phyloP scores from a whole-genome alignment of 2,329 filamentous ascomycete genomes.

The Diaporthe caulivora region DNA sequence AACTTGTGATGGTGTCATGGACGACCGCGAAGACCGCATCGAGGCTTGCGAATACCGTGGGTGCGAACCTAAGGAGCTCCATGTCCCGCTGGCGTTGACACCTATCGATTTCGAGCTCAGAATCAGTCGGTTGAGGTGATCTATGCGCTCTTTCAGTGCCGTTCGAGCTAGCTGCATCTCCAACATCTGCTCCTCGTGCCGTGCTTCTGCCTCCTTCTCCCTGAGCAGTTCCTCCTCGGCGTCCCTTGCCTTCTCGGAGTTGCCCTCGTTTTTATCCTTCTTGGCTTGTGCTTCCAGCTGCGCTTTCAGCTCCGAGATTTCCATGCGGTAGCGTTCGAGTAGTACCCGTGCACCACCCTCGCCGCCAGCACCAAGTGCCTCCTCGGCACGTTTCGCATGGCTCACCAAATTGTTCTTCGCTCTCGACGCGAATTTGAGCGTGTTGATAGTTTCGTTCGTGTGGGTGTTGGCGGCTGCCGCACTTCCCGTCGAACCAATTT shows the following conservation, averaged over 20 bases:
- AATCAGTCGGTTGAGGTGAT: conserved; percentile 95
- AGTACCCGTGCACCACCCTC: conserved; percentile 89
- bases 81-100: conserved; percentile 83
- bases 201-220: conserved; percentile 84
- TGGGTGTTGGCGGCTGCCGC: conserved; percentile 79
- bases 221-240: conserved; percentile 79
- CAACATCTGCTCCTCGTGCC: conserved; percentile 96
- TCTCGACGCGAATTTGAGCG: conserved; percentile 94
- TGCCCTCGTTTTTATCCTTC: conserved; percentile 71
- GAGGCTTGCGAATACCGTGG: conserved; percentile 73
- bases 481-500: conserved; percentile 83
- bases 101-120: conserved; percentile 95
- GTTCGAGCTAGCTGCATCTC: conserved; percentile 98
- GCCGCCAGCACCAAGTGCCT: conserved; percentile 83
- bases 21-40: conserved; percentile 68
- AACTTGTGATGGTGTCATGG: conserved; percentile 73
- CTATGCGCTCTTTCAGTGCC: conserved; percentile 95
- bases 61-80: conserved; percentile 75
- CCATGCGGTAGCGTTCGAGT: conserved; percentile 92
- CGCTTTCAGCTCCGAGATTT: conserved; percentile 84
- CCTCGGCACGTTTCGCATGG: conserved; percentile 94
- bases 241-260: conserved; percentile 72
- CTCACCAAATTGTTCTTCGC: conserved; percentile 99
- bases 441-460: conserved; percentile 91
- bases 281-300: conserved; percentile 86